These are phyloP conservation scores for Daldinia caldariorum DNA, from an alignment of 495 filamentous ascomycete species.

Conservation along the genomic window DNA sequence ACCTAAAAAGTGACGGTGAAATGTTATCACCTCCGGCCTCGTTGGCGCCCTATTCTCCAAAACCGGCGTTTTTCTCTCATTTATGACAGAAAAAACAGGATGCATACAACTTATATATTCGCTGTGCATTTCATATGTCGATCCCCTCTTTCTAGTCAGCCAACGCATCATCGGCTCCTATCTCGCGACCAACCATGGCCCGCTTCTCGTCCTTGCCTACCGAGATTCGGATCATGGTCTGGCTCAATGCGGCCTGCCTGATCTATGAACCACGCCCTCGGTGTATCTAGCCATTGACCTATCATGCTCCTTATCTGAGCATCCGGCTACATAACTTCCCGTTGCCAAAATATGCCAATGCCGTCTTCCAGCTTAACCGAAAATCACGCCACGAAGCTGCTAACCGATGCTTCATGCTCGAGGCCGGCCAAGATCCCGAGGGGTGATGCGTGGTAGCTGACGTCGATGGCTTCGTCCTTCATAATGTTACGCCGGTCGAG, in stretches of 20 bases:
- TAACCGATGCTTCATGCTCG: constrained; percentile 19
- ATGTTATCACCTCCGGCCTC: constrained; percentile 8
- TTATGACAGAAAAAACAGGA: constrained; percentile 29
- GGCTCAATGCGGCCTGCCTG: constrained; percentile 19
- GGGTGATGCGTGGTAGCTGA: constrained; percentile 12
- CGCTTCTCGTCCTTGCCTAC: constrained; percentile 25
- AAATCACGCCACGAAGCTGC: constrained; percentile 30
- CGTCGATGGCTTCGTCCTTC: constrained; percentile 32
- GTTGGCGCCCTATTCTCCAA: constrained; percentile 35
- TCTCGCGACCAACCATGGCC: constrained; percentile 27
- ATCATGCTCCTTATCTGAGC: constrained; percentile 21
- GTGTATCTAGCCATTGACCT: constrained; percentile 28
- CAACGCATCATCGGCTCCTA: constrained; percentile 28
- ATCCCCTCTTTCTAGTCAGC: constrained; percentile 28
- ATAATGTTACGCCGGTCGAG: constrained; percentile 12
- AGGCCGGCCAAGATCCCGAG: constrained; percentile 15
- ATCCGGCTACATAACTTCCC: constrained; percentile 17
- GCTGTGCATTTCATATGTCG: constrained; percentile 39
- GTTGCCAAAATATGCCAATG: constrained; percentile 18
- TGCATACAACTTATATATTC: constrained; percentile 21
- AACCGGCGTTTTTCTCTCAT: constrained; percentile 30
- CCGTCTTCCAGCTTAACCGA: constrained; percentile 28
- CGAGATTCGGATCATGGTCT: constrained; percentile 38
- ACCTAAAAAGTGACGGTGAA: neutral
- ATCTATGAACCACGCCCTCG: constrained; percentile 31